phyloP scores from a whole-genome alignment of 2,329 filamentous ascomycete genomes.

The Ceratocystis papillata region DNA sequence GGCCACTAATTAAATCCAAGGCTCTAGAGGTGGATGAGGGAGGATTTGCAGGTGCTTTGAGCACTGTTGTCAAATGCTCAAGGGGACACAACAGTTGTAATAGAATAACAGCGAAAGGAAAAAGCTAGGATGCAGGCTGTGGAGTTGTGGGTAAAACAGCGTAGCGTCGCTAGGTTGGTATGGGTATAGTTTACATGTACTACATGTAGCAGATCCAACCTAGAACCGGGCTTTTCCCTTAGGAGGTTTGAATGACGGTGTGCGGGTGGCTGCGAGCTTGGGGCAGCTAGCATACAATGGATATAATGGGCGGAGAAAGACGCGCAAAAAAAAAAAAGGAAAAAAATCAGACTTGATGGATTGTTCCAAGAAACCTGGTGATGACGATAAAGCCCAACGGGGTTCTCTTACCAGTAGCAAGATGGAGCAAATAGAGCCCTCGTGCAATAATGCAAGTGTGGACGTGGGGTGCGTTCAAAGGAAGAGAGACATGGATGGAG shows the following conservation, averaged over 20 bases:
- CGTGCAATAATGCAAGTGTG: not conserved
- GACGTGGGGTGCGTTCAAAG: slow-evolving; percentile 5
- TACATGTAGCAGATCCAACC: not conserved
- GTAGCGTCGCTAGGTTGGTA: not conserved
- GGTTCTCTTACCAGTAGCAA: not conserved
- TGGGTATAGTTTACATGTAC: not conserved
- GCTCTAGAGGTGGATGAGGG: not conserved
- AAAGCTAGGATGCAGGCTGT: not conserved
- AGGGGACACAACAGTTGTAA: not conserved
- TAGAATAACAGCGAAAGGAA: not conserved
- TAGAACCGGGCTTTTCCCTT: not conserved
- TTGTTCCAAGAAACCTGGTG: not conserved
- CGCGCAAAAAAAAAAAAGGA: not conserved
- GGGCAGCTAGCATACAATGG: not conserved
- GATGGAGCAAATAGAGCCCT: not conserved
- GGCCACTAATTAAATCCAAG: not conserved
- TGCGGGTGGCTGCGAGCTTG: not conserved
- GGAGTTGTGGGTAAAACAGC: not conserved
- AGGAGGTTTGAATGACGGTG: not conserved
- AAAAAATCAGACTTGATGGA: not conserved
- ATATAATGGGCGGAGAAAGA: not conserved
- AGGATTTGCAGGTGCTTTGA: not conserved
- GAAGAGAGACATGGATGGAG: slow-evolving; percentile 2
- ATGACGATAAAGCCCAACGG: not conserved
- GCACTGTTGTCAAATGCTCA: not conserved